phyloP scores from a whole-genome alignment of 148 eudicot genomes.

The Heliosperma pusillum region DNA sequence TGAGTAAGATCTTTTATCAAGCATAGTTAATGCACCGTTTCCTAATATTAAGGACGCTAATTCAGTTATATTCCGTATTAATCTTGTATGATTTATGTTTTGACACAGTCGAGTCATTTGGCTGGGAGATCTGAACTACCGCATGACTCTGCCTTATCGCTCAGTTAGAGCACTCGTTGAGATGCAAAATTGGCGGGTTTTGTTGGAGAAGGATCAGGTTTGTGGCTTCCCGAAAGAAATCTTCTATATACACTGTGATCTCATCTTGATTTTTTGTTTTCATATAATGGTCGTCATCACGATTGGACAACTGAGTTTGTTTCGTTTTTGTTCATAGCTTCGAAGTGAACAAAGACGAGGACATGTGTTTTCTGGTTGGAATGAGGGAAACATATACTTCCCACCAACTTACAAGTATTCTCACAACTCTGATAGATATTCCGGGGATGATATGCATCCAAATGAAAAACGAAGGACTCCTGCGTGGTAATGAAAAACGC shows the following conservation, averaged over 20 bases:
- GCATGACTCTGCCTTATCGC: conserved; percentile 81
- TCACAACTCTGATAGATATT: conserved; percentile 84
- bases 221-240: neutral
- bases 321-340: conserved; percentile 37
- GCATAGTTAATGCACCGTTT: neutral
- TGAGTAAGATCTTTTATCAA: conserved; percentile 53
- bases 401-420: conserved; percentile 97
- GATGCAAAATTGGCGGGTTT: conserved; percentile 97
- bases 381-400: conserved; percentile 88
- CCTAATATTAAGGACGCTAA: too few relatives aligned
- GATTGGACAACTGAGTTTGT: neutral
- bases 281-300: neutral
- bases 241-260: neutral
- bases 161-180: conserved; percentile 90
- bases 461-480: conserved; percentile 95
- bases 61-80: neutral
- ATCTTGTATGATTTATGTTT: conserved; percentile 13
- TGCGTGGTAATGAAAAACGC: too few relatives aligned
- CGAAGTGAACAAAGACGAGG: conserved; percentile 82
- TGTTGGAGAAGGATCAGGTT: conserved; percentile 19
- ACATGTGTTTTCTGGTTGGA: conserved; percentile 82
- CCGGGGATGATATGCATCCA: conserved; percentile 75
- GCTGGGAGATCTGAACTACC: conserved; percentile 96
- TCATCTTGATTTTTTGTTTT: too few relatives aligned
- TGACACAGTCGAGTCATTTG: conserved; percentile 77